These are phyloP conservation scores for Pharnaceum exiguum DNA, from an alignment of 148 eudicot genomes.

Conservation along the genomic window DNA sequence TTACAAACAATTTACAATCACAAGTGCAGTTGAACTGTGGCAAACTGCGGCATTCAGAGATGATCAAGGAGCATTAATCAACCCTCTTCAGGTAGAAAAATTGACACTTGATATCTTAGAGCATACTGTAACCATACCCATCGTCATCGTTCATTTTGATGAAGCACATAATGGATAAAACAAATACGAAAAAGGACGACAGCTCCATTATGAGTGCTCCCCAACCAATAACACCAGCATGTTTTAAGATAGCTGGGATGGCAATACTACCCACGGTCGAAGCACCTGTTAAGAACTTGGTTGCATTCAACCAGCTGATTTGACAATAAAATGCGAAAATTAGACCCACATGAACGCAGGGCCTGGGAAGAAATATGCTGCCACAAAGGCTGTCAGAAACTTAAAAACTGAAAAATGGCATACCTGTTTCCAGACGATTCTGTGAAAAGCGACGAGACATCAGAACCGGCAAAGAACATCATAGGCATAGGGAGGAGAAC, in stretches of 20 bases:
- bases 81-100: neutral
- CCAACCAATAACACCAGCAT: constrained; percentile 82
- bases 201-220: constrained; percentile 78
- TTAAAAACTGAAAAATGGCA: constrained; percentile 1
- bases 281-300: constrained; percentile 88
- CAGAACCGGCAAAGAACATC: constrained; percentile 83
- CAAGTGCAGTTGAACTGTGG: too few relatives aligned
- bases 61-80: constrained; percentile 2
- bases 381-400: neutral
- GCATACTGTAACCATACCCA: constrained; percentile 47
- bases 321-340: constrained; percentile 8
- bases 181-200: constrained; percentile 59
- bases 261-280: constrained; percentile 85
- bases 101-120: constrained; percentile 28
- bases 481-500: constrained; percentile 94
- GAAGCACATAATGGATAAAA: constrained; percentile 55
- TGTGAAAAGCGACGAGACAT: constrained; percentile 54
- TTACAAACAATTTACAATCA: too few relatives aligned
- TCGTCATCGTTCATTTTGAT: constrained; percentile 45
- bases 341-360: neutral
- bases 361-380: neutral
- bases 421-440: constrained; percentile 75
- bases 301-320: constrained; percentile 76
- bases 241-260: constrained; percentile 73
- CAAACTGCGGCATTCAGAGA: too few relatives aligned